Conservation (phyloP, 1,284 basidiomycete genomes). For the Sphaerobolus stellatus region DNA sequence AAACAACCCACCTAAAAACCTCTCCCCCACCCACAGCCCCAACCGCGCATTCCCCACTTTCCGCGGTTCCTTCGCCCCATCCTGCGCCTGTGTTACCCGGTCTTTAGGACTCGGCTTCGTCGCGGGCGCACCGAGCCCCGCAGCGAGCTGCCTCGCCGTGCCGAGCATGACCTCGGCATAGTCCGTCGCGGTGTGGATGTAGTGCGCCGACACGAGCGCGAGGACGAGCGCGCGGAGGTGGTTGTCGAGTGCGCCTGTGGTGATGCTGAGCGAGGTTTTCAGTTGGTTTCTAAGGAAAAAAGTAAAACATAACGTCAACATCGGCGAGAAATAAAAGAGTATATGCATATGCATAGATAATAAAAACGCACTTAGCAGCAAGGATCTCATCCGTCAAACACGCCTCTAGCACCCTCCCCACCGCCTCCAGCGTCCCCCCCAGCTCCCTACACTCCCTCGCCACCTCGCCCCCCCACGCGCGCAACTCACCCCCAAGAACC, state of each 20-base stretch:
- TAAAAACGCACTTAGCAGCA: slow-evolving; percentile 55
- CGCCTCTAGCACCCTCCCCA: slow-evolving; percentile 55
- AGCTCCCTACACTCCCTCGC: slow-evolving; percentile 46
- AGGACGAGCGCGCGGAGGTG: slow-evolving; percentile 67
- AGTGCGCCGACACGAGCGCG: slow-evolving; percentile 65
- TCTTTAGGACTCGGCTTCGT: slow-evolving; percentile 22
- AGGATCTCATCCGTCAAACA: slow-evolving; percentile 56
- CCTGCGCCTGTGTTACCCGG: slow-evolving; percentile 1
- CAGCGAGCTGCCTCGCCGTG: slow-evolving; percentile 65
- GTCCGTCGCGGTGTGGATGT: slow-evolving; percentile 64
- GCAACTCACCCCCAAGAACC: slow-evolving; percentile 17
- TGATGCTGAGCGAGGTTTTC: slow-evolving; percentile 55
- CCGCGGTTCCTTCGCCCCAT: slow-evolving; percentile 20
- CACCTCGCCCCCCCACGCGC: slow-evolving; percentile 36
- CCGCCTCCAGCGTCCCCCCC: slow-evolving; percentile 55
- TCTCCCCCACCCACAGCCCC: slow-evolving; percentile 69
- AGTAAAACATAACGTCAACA: background rate
- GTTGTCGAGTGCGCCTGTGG: slow-evolving; percentile 61
- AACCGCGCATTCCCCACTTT: slow-evolving; percentile 59
- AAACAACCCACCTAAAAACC: slow-evolving; percentile 53
- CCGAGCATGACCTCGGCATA: slow-evolving; percentile 63
- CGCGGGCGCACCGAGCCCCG: slow-evolving; percentile 62
- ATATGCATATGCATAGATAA: background rate
- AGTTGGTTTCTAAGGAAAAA: slow-evolving; percentile 51
- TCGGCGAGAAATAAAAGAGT: slow-evolving; percentile 13